Base-by-base conservation (phyloP, 176 grass and related monocot genomes). In the Eleusine coracana region DNA sequence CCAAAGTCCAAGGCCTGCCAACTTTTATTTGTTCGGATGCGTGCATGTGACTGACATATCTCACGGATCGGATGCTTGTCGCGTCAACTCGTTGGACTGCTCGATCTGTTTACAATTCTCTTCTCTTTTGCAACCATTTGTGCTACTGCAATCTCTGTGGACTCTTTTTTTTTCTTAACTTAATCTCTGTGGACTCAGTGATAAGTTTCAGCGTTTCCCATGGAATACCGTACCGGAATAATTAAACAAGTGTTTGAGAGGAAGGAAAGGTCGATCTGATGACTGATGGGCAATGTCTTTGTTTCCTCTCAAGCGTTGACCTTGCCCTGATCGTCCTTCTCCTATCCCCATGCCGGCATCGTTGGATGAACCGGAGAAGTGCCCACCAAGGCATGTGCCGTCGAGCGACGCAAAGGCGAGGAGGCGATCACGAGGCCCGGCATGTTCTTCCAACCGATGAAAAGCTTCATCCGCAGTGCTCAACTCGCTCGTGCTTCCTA, bases 1-100 rank as follows among this genome's bases (percentile, higher is more conserved):
- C 54, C 83, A 21, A 75, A 75, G 54, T 79, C 75, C 85, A 81
- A 87, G 58, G 84, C 42, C 41, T 71, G 86, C 66, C 86, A 71
- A 83, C 80, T n/a, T 63, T 49, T 13, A 5, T 63, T 70, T 46
- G 71, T 87, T 81, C 77, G 31, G 72, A 70, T 14, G 46, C 7
- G 8, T 73, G 71, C 14, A 34, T 73, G 46, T 51, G 48, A 11
- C 8, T 55, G 49, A 21, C 49, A 29, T 54, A 20, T 54, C 49
- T 5, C 28, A 21, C 6, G 71, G 27, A 20, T 39, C 34, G 7
- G 65, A 68, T 68, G 16, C 46, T 51, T 52, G 46, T 50, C 50
- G 48, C 15, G 28, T 73, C 48, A 29, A 29, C 25, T 14, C 25
- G 10, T 5, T 13, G 56, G 56, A 59, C 21, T 59, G 21, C 21